phyloP scores from a whole-genome alignment of 179 eudicot species.

The Carnegiea gigantea region DNA sequence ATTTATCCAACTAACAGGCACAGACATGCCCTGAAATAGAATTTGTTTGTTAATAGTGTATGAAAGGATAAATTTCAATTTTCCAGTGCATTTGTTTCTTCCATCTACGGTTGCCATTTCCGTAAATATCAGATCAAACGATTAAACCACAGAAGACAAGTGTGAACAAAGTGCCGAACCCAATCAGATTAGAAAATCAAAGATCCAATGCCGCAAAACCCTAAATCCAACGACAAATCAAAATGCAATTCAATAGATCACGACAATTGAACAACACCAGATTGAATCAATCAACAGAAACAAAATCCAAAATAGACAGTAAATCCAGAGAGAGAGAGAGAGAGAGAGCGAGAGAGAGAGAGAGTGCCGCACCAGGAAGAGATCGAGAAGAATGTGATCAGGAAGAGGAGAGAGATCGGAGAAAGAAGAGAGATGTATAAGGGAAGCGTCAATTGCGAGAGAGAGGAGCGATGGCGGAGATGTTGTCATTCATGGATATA shows the following conservation, averaged over 20 bases:
- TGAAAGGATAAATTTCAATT: too few species aligned
- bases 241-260: not conserved
- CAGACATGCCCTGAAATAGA: too few species aligned
- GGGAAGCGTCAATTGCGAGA: conserved; percentile 65
- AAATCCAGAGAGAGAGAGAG: conserved; percentile 5
- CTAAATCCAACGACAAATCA: not conserved
- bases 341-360: conserved; percentile 9
- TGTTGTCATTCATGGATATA: not conserved
- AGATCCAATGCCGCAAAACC: not conserved
- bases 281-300: not conserved
- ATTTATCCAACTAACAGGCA: too few species aligned
- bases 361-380: conserved; percentile 45
- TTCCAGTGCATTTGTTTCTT: too few species aligned
- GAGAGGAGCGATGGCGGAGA: conserved; percentile 59
- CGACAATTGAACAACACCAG: not conserved
- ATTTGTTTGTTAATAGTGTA: too few species aligned
- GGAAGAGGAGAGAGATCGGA: conserved; percentile 73
- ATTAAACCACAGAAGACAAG: not conserved
- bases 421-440: conserved; percentile 47
- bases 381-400: conserved; percentile 68
- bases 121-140: not conserved
- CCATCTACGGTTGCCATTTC: too few species aligned
- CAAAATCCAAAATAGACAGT: not conserved
- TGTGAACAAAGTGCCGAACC: not conserved
- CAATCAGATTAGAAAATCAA: not conserved